Evolutionary conservation across 176 grass and related monocot genomes (phyloP), one percentile per base, ranked within the genome.

Genomic region (Aegilops sharonensis): DNA sequence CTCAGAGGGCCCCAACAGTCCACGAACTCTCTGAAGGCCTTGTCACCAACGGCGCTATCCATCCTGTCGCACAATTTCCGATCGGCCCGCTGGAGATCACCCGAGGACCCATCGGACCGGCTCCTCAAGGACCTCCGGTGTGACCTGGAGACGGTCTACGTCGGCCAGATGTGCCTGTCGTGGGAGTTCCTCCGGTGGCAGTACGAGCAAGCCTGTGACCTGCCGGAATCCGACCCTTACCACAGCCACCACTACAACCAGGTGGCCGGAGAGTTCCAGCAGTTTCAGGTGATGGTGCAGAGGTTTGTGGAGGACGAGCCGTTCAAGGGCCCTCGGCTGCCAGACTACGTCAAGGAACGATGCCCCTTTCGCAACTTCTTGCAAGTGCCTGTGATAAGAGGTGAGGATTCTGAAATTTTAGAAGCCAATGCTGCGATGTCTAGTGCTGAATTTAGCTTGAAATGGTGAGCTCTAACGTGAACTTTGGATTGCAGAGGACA

Each of bases 101-200:
- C 64, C 0, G 87, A 88, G 23, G 89, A 91, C 85, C 90, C 92
- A 0, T 94, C 94, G 5, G 92, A 94, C 34, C 85, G 75, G 77
- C 92, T 99, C 30, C 86, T 96, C 84, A 91, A 89, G 72, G 97
- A 99, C 37, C 88, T 99, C 29, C 80, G 94, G 25, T 90, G 82
- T 25, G 97, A 99, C 31, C 17, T 99, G 52, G 97, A 99, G 90
- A 91, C 78, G 8, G 94, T 99, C n/a, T 99, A 99, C 15, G 97
- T 99, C 7, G 97, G 92, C 0, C 97, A 99, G 78, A 94, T 82
- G 87, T 99, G 97, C 67, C 87, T 99, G 36, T 97, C 97, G 15
- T 99, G 97, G 97, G 97, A 99, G 81, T 92, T 99, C 81, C 89
- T 99, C 68, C 83, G 94, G 52, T 99, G 97, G 97, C 97, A 99